Evolutionary conservation across 768 basidiomycete species (phyloP).

Genomic region (Pulveroboletus sp.): DNA sequence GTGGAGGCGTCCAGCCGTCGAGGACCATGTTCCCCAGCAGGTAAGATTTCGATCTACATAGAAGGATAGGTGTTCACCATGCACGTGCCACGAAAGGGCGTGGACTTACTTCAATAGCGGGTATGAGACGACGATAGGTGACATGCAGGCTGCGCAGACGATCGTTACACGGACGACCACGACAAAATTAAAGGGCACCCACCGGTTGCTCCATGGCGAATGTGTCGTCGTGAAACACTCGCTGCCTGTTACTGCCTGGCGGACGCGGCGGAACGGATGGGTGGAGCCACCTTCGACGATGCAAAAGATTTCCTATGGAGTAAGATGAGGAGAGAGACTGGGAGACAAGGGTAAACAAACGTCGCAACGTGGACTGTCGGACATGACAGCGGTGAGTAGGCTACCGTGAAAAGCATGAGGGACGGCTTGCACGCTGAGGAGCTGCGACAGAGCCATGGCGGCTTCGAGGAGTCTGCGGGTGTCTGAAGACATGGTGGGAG

Average conservation of each 20-base stretch:
- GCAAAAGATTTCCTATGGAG: slow-evolving; percentile 73
- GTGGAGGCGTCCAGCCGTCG: slow-evolving; percentile 65
- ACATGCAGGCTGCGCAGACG: slow-evolving; percentile 54
- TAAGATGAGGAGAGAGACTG: slow-evolving; percentile 7
- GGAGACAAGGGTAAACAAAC: slow-evolving; percentile 36
- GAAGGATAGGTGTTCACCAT: slow-evolving; percentile 3
- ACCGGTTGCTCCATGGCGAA: slow-evolving; percentile 89
- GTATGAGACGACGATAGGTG: slow-evolving; percentile 71
- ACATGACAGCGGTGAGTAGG: slow-evolving; percentile 63
- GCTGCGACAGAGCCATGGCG: slow-evolving; percentile 64
- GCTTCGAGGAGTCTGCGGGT: slow-evolving; percentile 74
- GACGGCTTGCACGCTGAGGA: slow-evolving; percentile 52
- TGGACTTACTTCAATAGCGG: slow-evolving; percentile 61
- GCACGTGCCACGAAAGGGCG: not conserved
- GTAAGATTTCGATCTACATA: slow-evolving; percentile 72
- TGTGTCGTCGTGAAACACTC: slow-evolving; percentile 62
- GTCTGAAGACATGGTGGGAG: slow-evolving; percentile 52
- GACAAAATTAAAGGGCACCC: slow-evolving; percentile 14
- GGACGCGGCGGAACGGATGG: slow-evolving; percentile 76
- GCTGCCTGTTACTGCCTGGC: slow-evolving; percentile 64
- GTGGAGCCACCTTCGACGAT: slow-evolving; percentile 72
- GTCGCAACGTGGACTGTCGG: slow-evolving; percentile 60
- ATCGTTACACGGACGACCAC: slow-evolving; percentile 7
- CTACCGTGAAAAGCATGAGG: slow-evolving; percentile 82
- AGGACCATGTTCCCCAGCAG: slow-evolving; percentile 78